Evolutionary conservation across 139 green algal genomes (phyloP).

Genomic region (Chlorella sp.): DNA sequence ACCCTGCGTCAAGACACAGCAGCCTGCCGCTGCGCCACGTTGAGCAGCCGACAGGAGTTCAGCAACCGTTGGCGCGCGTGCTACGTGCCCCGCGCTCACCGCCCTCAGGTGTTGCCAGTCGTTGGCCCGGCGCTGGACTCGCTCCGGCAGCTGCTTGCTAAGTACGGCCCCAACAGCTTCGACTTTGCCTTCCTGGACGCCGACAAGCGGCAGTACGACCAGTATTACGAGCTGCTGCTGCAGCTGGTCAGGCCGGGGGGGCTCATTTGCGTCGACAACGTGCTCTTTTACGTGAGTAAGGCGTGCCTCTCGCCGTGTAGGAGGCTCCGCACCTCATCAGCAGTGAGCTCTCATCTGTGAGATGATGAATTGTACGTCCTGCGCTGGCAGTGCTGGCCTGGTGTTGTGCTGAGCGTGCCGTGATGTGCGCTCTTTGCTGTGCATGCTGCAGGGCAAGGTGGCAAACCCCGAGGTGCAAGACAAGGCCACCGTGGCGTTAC

Average conservation of each 20-base stretch:
- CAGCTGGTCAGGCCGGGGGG: slow-evolving; percentile 78
- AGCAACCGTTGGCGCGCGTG: too few relatives aligned
- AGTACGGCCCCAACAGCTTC: slow-evolving; percentile 40
- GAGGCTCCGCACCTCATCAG: too few relatives aligned
- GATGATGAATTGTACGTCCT: too few relatives aligned
- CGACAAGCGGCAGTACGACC: slow-evolving; percentile 78
- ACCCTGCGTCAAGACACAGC: too few relatives aligned
- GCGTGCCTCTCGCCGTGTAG: too few relatives aligned
- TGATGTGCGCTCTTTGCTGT: too few relatives aligned
- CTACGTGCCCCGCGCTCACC: too few relatives aligned
- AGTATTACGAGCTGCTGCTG: slow-evolving; percentile 84
- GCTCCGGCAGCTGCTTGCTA: slow-evolving; percentile 33
- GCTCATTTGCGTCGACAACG: slow-evolving; percentile 90
- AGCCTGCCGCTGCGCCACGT: too few relatives aligned
- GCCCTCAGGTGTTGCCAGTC: slow-evolving; percentile 17
- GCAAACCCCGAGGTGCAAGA: neutral
- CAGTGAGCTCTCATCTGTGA: too few relatives aligned
- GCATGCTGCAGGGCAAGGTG: neutral
- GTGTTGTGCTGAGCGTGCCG: too few relatives aligned
- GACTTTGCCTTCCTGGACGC: slow-evolving; percentile 93
- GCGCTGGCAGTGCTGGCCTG: too few relatives aligned
- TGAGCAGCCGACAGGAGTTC: too few relatives aligned
- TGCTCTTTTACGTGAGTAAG: slow-evolving; percentile 77
- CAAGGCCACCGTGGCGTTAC: neutral
- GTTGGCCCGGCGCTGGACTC: slow-evolving; percentile 38